These are phyloP conservation scores for Prunus mira DNA, from an alignment of 306 rosid genomes.

Conservation along the genomic window DNA sequence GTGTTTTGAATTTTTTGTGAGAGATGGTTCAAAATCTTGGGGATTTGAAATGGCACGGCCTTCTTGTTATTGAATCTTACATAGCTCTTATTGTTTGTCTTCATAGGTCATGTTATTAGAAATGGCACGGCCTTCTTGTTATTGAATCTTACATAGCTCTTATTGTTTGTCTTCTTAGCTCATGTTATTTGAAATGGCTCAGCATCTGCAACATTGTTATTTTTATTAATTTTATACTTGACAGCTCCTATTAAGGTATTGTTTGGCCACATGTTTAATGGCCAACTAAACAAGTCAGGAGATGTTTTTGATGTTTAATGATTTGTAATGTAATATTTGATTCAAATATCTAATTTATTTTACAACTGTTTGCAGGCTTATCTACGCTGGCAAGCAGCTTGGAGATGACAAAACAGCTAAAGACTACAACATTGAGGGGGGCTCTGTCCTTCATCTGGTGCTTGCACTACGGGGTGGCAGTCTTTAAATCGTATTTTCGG, in stretches of 20 bases:
- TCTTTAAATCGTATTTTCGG: constrained; percentile 16
- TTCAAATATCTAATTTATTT: background rate
- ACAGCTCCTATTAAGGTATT: background rate
- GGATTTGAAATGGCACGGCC: background rate
- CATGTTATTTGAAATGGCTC: background rate
- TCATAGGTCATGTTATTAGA: too few species aligned
- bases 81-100: background rate
- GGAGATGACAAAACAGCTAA: constrained; percentile 97
- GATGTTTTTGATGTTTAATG: background rate
- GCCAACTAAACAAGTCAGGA: background rate
- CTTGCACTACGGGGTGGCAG: constrained; percentile 88
- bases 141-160: background rate
- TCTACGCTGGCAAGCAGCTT: constrained; percentile 97
- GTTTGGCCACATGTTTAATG: background rate
- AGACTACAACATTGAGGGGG: constrained; percentile 98
- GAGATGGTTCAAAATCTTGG: background rate
- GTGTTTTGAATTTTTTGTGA: background rate
- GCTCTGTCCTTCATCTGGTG: constrained; percentile 93
- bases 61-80: background rate
- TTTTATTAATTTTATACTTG: background rate
- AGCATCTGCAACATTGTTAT: background rate
- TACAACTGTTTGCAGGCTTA: constrained; percentile 61
- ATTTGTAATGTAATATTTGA: background rate
- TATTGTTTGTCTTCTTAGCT: too few species aligned
- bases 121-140: background rate